These are phyloP conservation scores for Pueraria montana DNA, from an alignment of 306 rosid species.

Conservation along the genomic window DNA sequence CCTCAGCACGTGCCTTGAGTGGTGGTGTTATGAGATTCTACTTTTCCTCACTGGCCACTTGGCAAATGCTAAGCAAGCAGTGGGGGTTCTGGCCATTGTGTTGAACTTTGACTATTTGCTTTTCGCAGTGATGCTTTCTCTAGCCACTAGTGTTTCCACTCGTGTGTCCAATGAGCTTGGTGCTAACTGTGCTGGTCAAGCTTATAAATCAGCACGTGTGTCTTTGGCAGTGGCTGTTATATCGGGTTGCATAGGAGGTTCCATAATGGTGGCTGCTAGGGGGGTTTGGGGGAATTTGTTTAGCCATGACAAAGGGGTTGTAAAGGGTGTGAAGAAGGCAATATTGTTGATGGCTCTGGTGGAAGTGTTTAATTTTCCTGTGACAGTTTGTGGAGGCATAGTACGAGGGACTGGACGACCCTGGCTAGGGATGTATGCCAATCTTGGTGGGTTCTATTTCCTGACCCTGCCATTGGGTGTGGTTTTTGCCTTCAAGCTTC, in stretches of 20 bases:
- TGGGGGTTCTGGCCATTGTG: slow-evolving; percentile 71
- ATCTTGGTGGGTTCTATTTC: slow-evolving; percentile 72
- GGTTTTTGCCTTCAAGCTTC: slow-evolving; percentile 65
- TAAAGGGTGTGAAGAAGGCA: slow-evolving; percentile 69
- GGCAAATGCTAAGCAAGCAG: slow-evolving; percentile 60
- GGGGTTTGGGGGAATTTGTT: slow-evolving; percentile 75
- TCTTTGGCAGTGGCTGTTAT: slow-evolving; percentile 48
- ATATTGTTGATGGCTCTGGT: slow-evolving; percentile 66
- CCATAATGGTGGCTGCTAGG: slow-evolving; percentile 63
- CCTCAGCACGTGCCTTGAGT: slow-evolving; percentile 79
- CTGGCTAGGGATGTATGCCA: slow-evolving; percentile 68
- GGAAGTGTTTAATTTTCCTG: slow-evolving; percentile 70
- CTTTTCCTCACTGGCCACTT: slow-evolving; percentile 73
- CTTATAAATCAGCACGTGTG: slow-evolving; percentile 58
- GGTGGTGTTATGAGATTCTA: slow-evolving; percentile 90
- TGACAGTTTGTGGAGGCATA: slow-evolving; percentile 8
- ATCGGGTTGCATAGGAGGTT: slow-evolving; percentile 59
- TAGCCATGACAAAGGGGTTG: slow-evolving; percentile 57
- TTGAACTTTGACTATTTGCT: slow-evolving; percentile 78
- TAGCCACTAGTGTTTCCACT: slow-evolving; percentile 74
- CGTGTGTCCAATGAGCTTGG: slow-evolving; percentile 86
- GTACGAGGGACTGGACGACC: slow-evolving; percentile 74
- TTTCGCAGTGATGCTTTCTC: slow-evolving; percentile 73
- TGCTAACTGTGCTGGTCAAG: slow-evolving; percentile 54
- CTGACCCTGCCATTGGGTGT: slow-evolving; percentile 69